phyloP scores from a whole-genome alignment of 768 basidiomycete species.

The Boletus pseudopeckii region DNA sequence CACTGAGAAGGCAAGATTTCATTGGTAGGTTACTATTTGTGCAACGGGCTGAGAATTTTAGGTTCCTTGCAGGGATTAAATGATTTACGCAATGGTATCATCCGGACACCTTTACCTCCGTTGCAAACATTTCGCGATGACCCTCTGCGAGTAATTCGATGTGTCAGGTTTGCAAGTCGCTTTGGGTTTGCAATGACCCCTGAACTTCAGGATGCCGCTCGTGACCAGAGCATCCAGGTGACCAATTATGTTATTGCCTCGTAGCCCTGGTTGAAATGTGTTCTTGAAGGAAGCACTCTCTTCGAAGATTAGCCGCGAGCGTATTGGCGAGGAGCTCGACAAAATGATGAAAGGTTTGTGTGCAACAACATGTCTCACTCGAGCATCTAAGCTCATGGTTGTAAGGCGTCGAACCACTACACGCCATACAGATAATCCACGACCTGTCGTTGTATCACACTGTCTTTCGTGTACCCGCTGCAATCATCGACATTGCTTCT shows the following conservation, averaged over 20 bases:
- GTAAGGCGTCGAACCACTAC: slow-evolving; percentile 70
- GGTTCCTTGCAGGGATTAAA: slow-evolving; percentile 60
- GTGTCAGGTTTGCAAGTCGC: slow-evolving; percentile 86
- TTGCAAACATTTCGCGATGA: slow-evolving; percentile 90
- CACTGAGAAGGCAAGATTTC: slow-evolving; percentile 62
- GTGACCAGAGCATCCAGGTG: slow-evolving; percentile 63
- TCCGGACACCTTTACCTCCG: slow-evolving; percentile 88
- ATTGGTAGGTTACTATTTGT: neutral
- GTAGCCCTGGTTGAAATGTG: neutral
- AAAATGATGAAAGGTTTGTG: slow-evolving; percentile 89
- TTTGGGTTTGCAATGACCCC: slow-evolving; percentile 78
- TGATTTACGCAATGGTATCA: slow-evolving; percentile 75
- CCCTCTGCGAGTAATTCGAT: slow-evolving; percentile 88
- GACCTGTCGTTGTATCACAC: slow-evolving; percentile 65
- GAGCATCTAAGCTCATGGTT: slow-evolving; percentile 1
- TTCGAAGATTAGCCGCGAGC: slow-evolving; percentile 84
- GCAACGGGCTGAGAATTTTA: slow-evolving; percentile 9
- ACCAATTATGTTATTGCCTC: neutral
- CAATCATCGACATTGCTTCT: slow-evolving; percentile 45
- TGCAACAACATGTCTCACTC: neutral
- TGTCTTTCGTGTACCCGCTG: slow-evolving; percentile 57
- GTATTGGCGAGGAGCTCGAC: slow-evolving; percentile 86
- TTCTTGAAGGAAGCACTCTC: slow-evolving; percentile 55
- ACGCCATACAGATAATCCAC: slow-evolving; percentile 71
- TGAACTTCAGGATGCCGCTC: slow-evolving; percentile 61